A percentile compares a stretch with the other conserved stretches of the same genome.
Conservation (phyloP, 768 basidiomycete genomes). For the Tephrocybe sp. region DNA sequence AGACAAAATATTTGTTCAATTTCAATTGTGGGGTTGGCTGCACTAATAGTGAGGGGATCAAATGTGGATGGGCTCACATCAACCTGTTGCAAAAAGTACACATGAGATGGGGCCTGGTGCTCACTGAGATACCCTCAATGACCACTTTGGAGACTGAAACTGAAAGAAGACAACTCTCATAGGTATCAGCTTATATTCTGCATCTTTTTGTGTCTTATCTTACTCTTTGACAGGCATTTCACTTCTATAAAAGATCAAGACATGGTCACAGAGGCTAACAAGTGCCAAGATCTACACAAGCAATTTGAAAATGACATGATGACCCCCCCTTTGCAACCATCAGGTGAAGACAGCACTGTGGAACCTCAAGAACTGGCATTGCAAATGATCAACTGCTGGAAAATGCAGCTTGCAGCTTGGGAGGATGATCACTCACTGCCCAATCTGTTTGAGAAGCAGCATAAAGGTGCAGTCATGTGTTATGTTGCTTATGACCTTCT, state of each 20-base stretch:
- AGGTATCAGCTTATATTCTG: constrained; percentile 10
- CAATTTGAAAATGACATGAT: neutral
- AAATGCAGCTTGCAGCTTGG: neutral
- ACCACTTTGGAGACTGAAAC: constrained; percentile 25
- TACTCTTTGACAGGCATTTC: neutral
- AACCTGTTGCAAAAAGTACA: constrained; percentile 26
- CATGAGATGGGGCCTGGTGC: constrained; percentile 35
- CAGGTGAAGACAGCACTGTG: neutral
- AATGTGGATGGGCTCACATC: constrained; percentile 28
- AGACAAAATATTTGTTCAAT: constrained; percentile 20
- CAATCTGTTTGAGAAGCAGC: constrained; percentile 10
- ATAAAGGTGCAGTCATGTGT: constrained; percentile 4
- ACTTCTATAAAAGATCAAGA: constrained; percentile 3
- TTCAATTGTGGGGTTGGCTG: constrained; percentile 21
- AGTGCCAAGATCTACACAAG: neutral
- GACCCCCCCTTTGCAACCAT: neutral
- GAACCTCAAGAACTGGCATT: neutral
- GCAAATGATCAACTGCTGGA: neutral
- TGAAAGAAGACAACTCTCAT: constrained; percentile 9
- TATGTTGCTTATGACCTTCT: neutral
- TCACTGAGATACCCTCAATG: constrained; percentile 22
- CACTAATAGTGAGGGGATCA: constrained; percentile 33
- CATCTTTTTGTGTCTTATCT: no score
- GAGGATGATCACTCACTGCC: constrained; percentile 3
- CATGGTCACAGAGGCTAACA: neutral